phyloP scores from a whole-genome alignment of 2,329 filamentous ascomycete genomes.

The Apiospora arundinis region DNA sequence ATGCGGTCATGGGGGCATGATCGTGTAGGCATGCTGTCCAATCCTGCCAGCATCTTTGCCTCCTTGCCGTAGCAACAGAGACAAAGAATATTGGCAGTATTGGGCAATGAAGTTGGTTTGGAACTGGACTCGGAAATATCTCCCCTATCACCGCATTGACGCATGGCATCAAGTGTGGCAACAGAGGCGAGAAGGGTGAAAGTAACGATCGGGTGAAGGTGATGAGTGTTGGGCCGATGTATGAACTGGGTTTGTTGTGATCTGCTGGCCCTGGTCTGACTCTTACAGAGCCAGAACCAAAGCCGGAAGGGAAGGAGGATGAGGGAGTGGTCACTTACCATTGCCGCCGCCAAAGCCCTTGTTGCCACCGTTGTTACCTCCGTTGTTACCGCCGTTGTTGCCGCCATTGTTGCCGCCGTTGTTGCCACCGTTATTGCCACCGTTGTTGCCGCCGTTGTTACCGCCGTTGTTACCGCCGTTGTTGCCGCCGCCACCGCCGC shows the following conservation, averaged over 20 bases:
- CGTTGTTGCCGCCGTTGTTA: conserved; percentile 34
- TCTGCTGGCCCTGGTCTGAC: no score
- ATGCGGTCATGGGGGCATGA: not conserved
- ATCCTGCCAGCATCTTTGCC: no score
- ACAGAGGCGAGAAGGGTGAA: not conserved
- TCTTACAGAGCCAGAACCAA: no score
- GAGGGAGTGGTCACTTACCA: not conserved
- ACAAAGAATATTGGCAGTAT: no score
- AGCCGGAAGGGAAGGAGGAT: no score
- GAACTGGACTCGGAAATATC: not conserved
- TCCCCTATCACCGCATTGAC: not conserved
- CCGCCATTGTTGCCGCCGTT: conserved; percentile 27
- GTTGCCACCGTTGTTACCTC: conserved; percentile 29
- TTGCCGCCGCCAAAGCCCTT: not conserved
- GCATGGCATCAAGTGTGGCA: not conserved
- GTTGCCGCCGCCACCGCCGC: conserved; percentile 26
- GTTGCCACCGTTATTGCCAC: conserved; percentile 28
- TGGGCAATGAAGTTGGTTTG: not conserved
- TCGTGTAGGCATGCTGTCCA: no score
- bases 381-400: conserved; percentile 26
- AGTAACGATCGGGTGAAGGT: not conserved
- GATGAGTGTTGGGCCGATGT: no score
- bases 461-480: conserved; percentile 25
- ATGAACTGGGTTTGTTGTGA: not conserved
- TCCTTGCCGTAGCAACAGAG: no score